Evolutionary conservation across 441 rosid genomes (phyloP), one percentile per base, ranked within the genome.

Genomic region (Gossypium schwendimanii): DNA sequence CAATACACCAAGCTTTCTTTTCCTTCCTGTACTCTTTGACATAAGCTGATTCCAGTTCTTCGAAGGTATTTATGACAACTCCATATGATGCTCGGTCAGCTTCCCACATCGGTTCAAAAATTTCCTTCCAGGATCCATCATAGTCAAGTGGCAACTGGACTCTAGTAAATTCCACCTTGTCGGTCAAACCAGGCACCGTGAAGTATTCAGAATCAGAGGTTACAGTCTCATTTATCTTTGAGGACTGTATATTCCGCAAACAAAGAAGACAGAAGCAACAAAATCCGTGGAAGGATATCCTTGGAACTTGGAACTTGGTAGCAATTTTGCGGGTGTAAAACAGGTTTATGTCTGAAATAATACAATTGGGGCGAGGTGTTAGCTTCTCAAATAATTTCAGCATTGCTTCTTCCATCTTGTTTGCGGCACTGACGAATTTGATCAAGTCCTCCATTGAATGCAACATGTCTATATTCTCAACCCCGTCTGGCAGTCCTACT

Each of bases 391-490:
- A 63, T 59, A 75, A 45, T 41, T 71, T 64, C 59, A 65, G 78
- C 0, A 71, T 76, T 1, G 79, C 81, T 4, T 65, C 62, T 39
- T 49, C 70, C 20, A 79, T 63, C 76, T 65, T 10, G 36, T 21
- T 65, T 2, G 75, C 28, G 12, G 81, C 81, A 0, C 4, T 6
- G 39, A 77, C 73, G 71, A 81, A 84, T 1, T 75, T 67, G 1
- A 0, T 1, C 14, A 60, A 53, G 15, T 71, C 26, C n/a, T 14
- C 63, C 2, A 62, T 6, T 6, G 72, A 53, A 10, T 81, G 49
- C 33, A 84, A 50, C 72, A 65, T 33, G 71, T 87, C 89, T 1
- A 82, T 4, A 67, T 81, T 89, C 74, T 85, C 89, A 3, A 71
- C 65, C 21, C 84, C 78, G 54, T 81, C 63, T 0, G 79, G 84